phyloP scores from a whole-genome alignment of 495 filamentous ascomycete genomes.

The Chaetomium fimeti region DNA sequence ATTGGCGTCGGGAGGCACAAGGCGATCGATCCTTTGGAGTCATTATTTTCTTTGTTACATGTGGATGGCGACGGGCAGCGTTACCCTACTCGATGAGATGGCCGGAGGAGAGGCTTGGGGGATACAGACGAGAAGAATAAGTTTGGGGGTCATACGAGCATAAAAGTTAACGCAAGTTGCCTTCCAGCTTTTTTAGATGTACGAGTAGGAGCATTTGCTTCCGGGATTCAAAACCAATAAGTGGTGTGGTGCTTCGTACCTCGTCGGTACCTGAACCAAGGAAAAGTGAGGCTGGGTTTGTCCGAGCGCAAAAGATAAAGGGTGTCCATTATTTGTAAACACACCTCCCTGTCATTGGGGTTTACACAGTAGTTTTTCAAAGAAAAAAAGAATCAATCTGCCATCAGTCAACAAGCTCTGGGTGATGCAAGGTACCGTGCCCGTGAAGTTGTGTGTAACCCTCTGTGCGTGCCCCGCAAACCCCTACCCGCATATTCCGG shows the following conservation, averaged over 20 bases:
- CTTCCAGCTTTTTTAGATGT: not conserved
- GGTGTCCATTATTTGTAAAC: no score
- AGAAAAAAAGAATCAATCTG: no score
- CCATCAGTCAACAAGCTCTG: no score
- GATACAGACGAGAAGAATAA: no score
- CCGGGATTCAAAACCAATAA: not conserved
- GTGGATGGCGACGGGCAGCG: not conserved
- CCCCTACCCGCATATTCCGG: not conserved
- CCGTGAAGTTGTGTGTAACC: not conserved
- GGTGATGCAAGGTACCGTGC: no score
- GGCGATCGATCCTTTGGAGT: not conserved
- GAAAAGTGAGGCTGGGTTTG: no score
- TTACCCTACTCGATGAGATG: not conserved
- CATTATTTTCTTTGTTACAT: not conserved
- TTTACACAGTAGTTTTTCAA: no score
- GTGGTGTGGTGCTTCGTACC: no score
- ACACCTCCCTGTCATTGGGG: no score
- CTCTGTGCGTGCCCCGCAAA: not conserved
- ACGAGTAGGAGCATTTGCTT: not conserved
- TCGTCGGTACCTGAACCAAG: no score
- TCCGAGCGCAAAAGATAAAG: no score
- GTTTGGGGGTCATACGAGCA: not conserved
- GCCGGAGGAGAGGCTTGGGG: not conserved
- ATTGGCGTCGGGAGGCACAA: constrained; percentile 11
- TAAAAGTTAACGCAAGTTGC: not conserved